Evolutionary conservation across 805 yeast species (phyloP).

Genomic region (Schizosaccharomyces osmophilus): DNA sequence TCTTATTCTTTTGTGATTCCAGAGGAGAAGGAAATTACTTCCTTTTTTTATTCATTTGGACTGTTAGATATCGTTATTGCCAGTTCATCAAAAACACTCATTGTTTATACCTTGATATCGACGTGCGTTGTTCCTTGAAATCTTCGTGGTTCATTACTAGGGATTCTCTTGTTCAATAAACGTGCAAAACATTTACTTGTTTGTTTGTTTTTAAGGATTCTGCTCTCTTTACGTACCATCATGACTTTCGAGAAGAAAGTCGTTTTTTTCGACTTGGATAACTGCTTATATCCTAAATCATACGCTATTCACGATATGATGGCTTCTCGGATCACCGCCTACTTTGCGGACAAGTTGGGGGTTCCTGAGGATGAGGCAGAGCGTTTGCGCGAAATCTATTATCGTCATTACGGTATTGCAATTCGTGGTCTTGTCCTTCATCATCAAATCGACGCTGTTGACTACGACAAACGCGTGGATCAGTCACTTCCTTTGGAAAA

Average conservation of each 20-base stretch:
- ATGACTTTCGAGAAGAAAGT: background rate
- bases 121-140: too few relatives aligned
- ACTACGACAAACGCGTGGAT: slow-evolving; percentile 68
- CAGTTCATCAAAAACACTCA: too few relatives aligned
- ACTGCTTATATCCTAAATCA: slow-evolving; percentile 26
- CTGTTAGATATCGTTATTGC: too few relatives aligned
- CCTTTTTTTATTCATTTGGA: too few relatives aligned
- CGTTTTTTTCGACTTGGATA: slow-evolving; percentile 80
- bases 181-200: background rate
- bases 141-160: too few relatives aligned
- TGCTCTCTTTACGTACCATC: background rate
- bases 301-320: slow-evolving; percentile 58
- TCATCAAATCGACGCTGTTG: slow-evolving; percentile 42
- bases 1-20: too few relatives aligned
- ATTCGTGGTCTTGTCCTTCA: slow-evolving; percentile 50
- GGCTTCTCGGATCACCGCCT: slow-evolving; percentile 64
- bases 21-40: too few relatives aligned
- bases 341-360: slow-evolving; percentile 40
- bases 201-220: background rate
- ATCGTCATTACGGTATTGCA: slow-evolving; percentile 63
- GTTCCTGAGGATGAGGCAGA: slow-evolving; percentile 52
- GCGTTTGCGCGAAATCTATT: slow-evolving; percentile 44
- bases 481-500: slow-evolving; percentile 69
- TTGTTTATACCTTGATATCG: too few relatives aligned
- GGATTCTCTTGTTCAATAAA: too few relatives aligned